Conservation (phyloP, 208 protist species). For the Acanthamoeba sp. region DNA sequence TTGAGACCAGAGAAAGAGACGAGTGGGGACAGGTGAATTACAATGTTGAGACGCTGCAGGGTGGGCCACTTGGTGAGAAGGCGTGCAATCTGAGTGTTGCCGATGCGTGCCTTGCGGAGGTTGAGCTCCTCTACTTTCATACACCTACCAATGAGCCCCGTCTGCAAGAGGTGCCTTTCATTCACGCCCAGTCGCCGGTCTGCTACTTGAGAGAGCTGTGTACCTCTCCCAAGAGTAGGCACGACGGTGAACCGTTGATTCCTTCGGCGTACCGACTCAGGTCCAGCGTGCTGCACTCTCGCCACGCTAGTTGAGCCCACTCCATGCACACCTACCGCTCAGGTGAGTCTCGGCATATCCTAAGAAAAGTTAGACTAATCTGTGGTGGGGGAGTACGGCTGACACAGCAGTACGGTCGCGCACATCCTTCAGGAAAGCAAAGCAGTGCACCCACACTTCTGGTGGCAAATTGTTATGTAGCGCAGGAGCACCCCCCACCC, state of each 20-base stretch:
- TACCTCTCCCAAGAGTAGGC: background rate
- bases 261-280: background rate
- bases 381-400: background rate
- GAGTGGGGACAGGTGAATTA: background rate
- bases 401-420: background rate
- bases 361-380: background rate
- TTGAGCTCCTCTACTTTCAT: background rate
- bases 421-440: background rate
- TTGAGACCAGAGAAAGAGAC: background rate
- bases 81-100: background rate
- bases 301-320: background rate
- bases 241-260: background rate
- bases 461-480: background rate
- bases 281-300: background rate
- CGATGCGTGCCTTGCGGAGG: slow-evolving; percentile 8
- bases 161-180: background rate
- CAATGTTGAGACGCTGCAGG: background rate
- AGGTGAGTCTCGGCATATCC: background rate
- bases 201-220: too few species aligned
- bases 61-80: background rate
- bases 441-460: slow-evolving; percentile 11
- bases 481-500: too few species aligned
- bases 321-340: background rate
- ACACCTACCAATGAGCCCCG: background rate
- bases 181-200: too few species aligned